Base-by-base conservation (phyloP, 345 rosid genomes). In the Populus nigra region DNA sequence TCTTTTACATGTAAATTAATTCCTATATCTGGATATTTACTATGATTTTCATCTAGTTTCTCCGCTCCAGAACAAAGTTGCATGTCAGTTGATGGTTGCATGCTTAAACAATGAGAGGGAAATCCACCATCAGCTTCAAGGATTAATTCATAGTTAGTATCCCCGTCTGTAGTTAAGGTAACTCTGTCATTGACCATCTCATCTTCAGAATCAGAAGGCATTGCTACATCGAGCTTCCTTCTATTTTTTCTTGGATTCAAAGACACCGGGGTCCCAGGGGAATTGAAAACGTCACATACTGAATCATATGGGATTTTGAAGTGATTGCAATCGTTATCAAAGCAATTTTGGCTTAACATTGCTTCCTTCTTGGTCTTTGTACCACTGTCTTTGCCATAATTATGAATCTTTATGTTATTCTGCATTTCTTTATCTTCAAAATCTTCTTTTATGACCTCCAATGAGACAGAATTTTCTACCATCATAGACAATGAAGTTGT, bases 121-220 rank as follows among this genome's bases (percentile, higher is more conserved):
- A 81, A 76, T 29, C 69, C 70, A 57, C 71, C 67, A 53, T 77
- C 73, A 71, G 84, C 80, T 68, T 83, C 82, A 63, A 83, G 31
- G 53, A 74, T 74, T 38, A 86, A 76, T 55, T 85, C 81, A 72
- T 66, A 45, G 53, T 79, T 68, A 33, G 77, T 76, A 78, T 75
- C 77, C 74, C 75, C 79, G 63, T 68, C 80, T 57, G 79, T 59
- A 71, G 74, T 77, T 17, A 61, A 18, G 81, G 79, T 74, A 73
- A 22, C 72, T 68, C 72, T 76, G 55, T 80, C 82, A 65, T 31
- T 70, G 55, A 74, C 53, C 78, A 80, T 69, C 71, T 92, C 96
- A 75, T 88, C 92, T 85, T 96, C 98, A 3, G 99, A 93, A 82
- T 93, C 98, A 13, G 97, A 96, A 74, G 94, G 90, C 82, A 87